Conservation (phyloP, 495 filamentous ascomycete genomes). For the Letharia lupina region DNA sequence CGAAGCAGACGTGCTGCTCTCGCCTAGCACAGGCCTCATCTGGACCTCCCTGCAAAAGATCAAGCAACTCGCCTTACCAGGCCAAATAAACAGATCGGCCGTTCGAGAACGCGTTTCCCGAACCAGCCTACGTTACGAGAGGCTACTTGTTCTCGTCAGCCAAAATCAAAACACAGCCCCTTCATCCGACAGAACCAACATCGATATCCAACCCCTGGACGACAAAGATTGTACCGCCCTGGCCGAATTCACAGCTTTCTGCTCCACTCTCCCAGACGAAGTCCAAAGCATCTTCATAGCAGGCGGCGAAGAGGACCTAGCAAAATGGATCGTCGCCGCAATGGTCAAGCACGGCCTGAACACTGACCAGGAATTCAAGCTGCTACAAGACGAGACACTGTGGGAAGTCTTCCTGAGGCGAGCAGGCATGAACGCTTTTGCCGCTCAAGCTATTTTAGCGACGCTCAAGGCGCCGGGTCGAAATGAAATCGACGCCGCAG, state of each 20-base stretch:
- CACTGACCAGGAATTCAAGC: slow-evolving; percentile 8
- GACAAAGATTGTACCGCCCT: slow-evolving; percentile 45
- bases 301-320: slow-evolving; percentile 49
- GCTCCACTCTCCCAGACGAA: slow-evolving; percentile 33
- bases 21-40: slow-evolving; percentile 60
- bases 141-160: slow-evolving; percentile 61
- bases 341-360: slow-evolving; percentile 31
- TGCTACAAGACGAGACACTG: slow-evolving; percentile 39
- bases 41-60: slow-evolving; percentile 64
- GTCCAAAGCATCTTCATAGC: slow-evolving; percentile 45
- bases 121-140: slow-evolving; percentile 56
- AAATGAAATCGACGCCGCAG: slow-evolving; percentile 11
- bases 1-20: slow-evolving; percentile 73
- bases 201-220: slow-evolving; percentile 28
- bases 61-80: slow-evolving; percentile 62
- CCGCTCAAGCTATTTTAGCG: slow-evolving; percentile 61
- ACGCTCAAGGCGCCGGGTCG: slow-evolving; percentile 37
- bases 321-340: slow-evolving; percentile 47
- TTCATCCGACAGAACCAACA: slow-evolving; percentile 27
- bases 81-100: slow-evolving; percentile 39
- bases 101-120: slow-evolving; percentile 50
- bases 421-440: slow-evolving; percentile 73
- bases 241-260: slow-evolving; percentile 47
- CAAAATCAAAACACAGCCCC: slow-evolving; percentile 30
- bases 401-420: slow-evolving; percentile 69